Percentiles rank a stretch among this genome's conserved stretches.
Conservation (phyloP, 2,329 filamentous ascomycete genomes). For the Parastagonospora avenae region DNA sequence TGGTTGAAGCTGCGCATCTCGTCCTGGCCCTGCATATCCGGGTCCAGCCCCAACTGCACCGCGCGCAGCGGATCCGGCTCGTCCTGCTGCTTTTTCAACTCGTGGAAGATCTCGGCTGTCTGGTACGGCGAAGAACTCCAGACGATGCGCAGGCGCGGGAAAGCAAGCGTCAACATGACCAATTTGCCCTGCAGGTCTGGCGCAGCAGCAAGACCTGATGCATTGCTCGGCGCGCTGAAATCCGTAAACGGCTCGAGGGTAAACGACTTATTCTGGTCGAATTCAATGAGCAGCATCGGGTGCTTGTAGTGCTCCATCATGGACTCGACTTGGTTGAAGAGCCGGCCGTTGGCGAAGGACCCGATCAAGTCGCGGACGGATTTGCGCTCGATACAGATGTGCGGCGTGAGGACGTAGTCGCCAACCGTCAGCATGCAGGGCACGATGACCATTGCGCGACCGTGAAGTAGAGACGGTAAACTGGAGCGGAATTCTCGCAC, state of each 20-base stretch:
- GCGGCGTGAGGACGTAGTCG: conserved; percentile 91
- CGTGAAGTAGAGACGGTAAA: conserved; percentile 88
- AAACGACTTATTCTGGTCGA: conserved; percentile 96
- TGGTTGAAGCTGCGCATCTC: conserved; percentile 76
- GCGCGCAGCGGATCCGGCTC: conserved; percentile 91
- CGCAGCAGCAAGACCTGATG: conserved; percentile 59
- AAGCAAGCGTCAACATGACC: conserved; percentile 88
- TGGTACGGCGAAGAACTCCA: conserved; percentile 95
- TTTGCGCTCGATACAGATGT: conserved; percentile 93
- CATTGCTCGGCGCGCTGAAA: conserved; percentile 52
- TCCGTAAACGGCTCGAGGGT: conserved; percentile 72
- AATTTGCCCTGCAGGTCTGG: conserved; percentile 90
- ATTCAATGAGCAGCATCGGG: conserved; percentile 94
- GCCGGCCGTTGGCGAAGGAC: conserved; percentile 87
- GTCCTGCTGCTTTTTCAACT: conserved; percentile 84
- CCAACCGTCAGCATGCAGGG: conserved; percentile 96
- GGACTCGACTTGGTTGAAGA: conserved; percentile 89
- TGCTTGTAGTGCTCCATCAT: conserved; percentile 93
- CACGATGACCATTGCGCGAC: conserved; percentile 82
- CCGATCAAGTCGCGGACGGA: conserved; percentile 88
- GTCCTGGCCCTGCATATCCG: conserved; percentile 57
- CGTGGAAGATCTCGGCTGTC: conserved; percentile 95
- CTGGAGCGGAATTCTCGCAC: conserved; percentile 95
- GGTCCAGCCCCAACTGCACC: conserved; percentile 78
- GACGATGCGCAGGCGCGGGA: conserved; percentile 86